These are phyloP conservation scores for Sporodiniella umbellata DNA, from an alignment of 371 early-diverging fungal genomes.

Conservation along the genomic window DNA sequence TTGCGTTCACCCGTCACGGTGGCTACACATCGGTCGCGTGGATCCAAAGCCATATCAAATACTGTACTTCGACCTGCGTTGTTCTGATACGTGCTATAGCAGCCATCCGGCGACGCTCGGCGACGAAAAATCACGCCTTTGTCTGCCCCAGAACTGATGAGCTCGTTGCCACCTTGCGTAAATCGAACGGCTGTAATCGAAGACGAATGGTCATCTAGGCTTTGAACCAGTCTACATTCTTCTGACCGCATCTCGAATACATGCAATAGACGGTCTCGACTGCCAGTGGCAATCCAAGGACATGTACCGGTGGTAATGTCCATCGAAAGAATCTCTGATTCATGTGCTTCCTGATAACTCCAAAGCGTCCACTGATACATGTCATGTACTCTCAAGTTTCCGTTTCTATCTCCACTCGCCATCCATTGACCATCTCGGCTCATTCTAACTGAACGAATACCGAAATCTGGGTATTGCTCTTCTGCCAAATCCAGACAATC, in stretches of 20 bases:
- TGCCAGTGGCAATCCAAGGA: slow-evolving; percentile 69
- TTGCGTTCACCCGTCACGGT: slow-evolving; percentile 72
- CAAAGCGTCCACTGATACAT: slow-evolving; percentile 58
- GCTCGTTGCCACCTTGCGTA: slow-evolving; percentile 53
- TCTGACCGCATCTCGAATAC: slow-evolving; percentile 67
- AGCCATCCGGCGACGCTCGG: slow-evolving; percentile 16
- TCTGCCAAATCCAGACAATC: slow-evolving; percentile 32
- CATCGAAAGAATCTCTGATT: slow-evolving; percentile 77
- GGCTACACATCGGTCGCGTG: slow-evolving; percentile 52
- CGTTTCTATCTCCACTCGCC: slow-evolving; percentile 77
- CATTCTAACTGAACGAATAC: slow-evolving; percentile 69
- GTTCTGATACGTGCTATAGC: slow-evolving; percentile 64
- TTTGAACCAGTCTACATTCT: slow-evolving; percentile 66
- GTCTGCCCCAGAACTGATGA: slow-evolving; percentile 84
- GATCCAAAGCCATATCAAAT: slow-evolving; percentile 70
- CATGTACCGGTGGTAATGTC: slow-evolving; percentile 62
- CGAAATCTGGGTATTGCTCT: slow-evolving; percentile 53
- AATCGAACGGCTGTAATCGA: slow-evolving; percentile 79
- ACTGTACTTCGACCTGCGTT: slow-evolving; percentile 71
- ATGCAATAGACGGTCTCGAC: slow-evolving; percentile 80
- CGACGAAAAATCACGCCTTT: slow-evolving; percentile 79
- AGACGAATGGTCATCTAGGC: slow-evolving; percentile 85
- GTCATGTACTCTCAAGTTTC: slow-evolving; percentile 69
- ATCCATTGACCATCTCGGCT: slow-evolving; percentile 65
- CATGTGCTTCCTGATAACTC: slow-evolving; percentile 77